Conservation (phyloP, 495 filamentous ascomycete species). For the Xylaria grammica region DNA sequence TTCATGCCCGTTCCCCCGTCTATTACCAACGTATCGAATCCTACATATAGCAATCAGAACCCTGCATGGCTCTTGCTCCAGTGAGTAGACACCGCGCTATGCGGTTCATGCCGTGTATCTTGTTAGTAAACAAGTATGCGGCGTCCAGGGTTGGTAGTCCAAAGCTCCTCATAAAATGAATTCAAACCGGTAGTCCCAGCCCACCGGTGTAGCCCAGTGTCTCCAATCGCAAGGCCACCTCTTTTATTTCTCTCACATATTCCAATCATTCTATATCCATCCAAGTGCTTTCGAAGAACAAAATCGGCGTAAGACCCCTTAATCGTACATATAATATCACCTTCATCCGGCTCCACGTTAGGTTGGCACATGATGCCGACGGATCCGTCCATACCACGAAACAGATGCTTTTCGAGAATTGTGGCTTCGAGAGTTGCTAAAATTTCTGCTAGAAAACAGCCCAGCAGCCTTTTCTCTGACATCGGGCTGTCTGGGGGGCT, state of each 20-base stretch:
- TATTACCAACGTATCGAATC: too few relatives aligned
- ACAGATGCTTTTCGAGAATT: background rate
- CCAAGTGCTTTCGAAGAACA: background rate
- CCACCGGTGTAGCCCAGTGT: background rate
- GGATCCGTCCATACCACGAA: background rate
- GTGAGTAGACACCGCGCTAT: too few relatives aligned
- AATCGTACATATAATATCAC: conserved; percentile 2
- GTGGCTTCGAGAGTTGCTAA: background rate
- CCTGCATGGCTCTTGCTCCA: too few relatives aligned
- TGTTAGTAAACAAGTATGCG: background rate
- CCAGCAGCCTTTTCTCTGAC: background rate
- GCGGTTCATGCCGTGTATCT: too few relatives aligned
- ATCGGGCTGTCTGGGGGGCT: background rate
- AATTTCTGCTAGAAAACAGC: background rate
- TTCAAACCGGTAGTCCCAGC: background rate
- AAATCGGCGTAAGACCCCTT: conserved; percentile 2
- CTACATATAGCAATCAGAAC: too few relatives aligned
- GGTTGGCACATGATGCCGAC: background rate
- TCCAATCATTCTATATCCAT: background rate
- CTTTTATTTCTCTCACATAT: background rate
- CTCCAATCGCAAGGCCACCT: background rate
- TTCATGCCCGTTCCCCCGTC: too few relatives aligned
- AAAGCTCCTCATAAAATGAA: background rate
- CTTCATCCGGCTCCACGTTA: background rate
- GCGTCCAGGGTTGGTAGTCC: background rate